Percentiles rank a stretch among this genome's conserved stretches.
phyloP scores from a whole-genome alignment of 2,329 filamentous ascomycete species.

The Colletotrichum sp. region DNA sequence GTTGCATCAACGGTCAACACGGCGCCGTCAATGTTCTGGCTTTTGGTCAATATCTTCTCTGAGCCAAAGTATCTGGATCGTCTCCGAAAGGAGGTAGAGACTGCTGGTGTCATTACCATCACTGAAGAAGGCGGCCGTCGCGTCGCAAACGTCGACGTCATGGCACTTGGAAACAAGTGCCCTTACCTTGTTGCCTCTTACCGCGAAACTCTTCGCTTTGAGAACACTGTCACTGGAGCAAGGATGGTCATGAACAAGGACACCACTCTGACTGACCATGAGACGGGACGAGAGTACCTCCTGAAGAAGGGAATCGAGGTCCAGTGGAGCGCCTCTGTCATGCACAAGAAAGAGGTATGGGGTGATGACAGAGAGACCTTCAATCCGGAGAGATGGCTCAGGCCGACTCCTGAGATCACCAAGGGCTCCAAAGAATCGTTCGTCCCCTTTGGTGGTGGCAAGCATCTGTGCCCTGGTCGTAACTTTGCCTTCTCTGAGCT shows the following conservation, averaged over 20 bases:
- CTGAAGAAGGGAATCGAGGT: slow-evolving; percentile 31
- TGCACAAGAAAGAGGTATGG: slow-evolving; percentile 30
- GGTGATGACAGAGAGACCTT: slow-evolving; percentile 28
- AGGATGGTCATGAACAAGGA: slow-evolving; percentile 44
- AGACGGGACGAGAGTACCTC: slow-evolving; percentile 27
- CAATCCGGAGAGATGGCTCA: slow-evolving; percentile 29
- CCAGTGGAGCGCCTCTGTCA: slow-evolving; percentile 29
- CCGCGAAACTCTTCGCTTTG: slow-evolving; percentile 47
- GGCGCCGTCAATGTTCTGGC: slow-evolving; percentile 41
- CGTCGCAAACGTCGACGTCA: slow-evolving; percentile 34
- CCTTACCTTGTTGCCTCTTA: slow-evolving; percentile 46
- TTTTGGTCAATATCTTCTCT: slow-evolving; percentile 34
- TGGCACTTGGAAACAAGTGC: slow-evolving; percentile 39
- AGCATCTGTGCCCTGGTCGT: slow-evolving; percentile 35
- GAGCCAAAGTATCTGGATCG: slow-evolving; percentile 26
- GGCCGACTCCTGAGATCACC: background rate
- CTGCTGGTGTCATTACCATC: slow-evolving; percentile 12
- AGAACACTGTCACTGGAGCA: slow-evolving; percentile 39
- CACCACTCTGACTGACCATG: slow-evolving; percentile 33
- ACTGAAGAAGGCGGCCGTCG: slow-evolving; percentile 6
- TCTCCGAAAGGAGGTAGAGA: slow-evolving; percentile 35
- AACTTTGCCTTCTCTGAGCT: slow-evolving; percentile 37
- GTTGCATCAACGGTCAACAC: slow-evolving; percentile 38
- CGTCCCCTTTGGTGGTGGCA: slow-evolving; percentile 37
- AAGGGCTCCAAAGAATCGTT: slow-evolving; percentile 29